Percentiles rank a stretch among this genome's conserved stretches.
Evolutionary conservation across 179 eudicot species (phyloP).

Genomic region (Spergularia azorica): DNA sequence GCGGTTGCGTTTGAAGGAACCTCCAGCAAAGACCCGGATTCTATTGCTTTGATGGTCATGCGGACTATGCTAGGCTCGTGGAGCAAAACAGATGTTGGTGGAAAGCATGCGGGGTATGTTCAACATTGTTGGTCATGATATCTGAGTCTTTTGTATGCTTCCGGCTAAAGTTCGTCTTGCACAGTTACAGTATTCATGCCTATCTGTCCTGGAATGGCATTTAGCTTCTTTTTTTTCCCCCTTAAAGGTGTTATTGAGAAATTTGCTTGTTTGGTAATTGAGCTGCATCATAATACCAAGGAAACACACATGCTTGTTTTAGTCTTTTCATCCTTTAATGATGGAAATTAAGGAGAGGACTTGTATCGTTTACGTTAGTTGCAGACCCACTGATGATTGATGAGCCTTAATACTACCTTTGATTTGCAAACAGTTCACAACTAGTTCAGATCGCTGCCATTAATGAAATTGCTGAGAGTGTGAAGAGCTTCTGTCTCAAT

Average conservation of each 20-base stretch:
- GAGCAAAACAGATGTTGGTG: conserved; percentile 52
- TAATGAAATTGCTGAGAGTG: conserved; percentile 70
- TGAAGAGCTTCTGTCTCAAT: conserved; percentile 71
- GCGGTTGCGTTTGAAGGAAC: conserved; percentile 45
- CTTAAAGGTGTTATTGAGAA: not conserved
- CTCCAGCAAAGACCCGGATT: conserved; percentile 58
- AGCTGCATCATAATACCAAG: not conserved
- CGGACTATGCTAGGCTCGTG: conserved; percentile 66
- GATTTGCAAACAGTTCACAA: conserved; percentile 52
- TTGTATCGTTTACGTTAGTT: too few species aligned
- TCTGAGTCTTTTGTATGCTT: not conserved
- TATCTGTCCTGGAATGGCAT: not conserved
- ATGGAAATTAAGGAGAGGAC: too few species aligned
- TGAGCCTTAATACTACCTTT: not conserved
- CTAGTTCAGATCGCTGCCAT: conserved; percentile 78
- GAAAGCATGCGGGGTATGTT: conserved; percentile 66
- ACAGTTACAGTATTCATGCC: not conserved
- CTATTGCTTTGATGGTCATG: conserved; percentile 62
- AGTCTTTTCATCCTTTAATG: too few species aligned
- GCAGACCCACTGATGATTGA: too few species aligned
- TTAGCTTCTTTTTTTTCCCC: not conserved
- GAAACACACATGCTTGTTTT: too few species aligned
- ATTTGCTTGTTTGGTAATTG: not conserved
- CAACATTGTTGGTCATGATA: not conserved
- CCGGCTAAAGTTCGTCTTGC: not conserved